Conservation (phyloP, 495 filamentous ascomycete genomes). For the Parmelia sp. region DNA sequence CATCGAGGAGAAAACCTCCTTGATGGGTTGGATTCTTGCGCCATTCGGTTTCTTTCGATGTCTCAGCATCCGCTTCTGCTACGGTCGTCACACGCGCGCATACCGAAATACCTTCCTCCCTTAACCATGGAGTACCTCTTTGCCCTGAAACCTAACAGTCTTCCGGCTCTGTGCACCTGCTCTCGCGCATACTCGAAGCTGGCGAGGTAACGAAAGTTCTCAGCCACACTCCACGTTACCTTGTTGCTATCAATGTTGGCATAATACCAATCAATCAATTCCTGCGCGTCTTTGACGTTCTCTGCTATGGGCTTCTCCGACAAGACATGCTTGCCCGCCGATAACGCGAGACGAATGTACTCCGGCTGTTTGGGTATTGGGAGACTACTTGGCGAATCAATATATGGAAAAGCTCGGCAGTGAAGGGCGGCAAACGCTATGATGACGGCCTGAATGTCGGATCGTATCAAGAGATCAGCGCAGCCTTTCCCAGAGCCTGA, state of each 20-base stretch:
- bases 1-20: constrained; percentile 19
- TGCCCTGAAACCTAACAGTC: constrained; percentile 58
- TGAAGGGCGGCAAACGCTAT: constrained; percentile 35
- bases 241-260: constrained; percentile 41
- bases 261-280: constrained; percentile 58
- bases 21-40: constrained; percentile 13
- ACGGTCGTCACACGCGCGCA: background rate
- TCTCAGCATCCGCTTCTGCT: background rate
- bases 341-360: constrained; percentile 54
- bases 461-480: constrained; percentile 24
- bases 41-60: constrained; percentile 43
- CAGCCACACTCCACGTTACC: constrained; percentile 59
- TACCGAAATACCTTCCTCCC: constrained; percentile 55
- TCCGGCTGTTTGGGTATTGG: constrained; percentile 54
- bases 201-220: constrained; percentile 66
- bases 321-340: constrained; percentile 71
- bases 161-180: constrained; percentile 52
- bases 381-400: constrained; percentile 32
- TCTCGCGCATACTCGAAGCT: constrained; percentile 51
- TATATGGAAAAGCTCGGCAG: constrained; percentile 28
- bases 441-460: constrained; percentile 27
- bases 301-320: constrained; percentile 78
- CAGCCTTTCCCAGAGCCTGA: constrained; percentile 13
- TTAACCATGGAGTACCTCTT: constrained; percentile 49
- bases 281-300: constrained; percentile 54